These are phyloP conservation scores for Citrus unshiu DNA, from an alignment of 345 rosid genomes.

Conservation along the genomic window DNA sequence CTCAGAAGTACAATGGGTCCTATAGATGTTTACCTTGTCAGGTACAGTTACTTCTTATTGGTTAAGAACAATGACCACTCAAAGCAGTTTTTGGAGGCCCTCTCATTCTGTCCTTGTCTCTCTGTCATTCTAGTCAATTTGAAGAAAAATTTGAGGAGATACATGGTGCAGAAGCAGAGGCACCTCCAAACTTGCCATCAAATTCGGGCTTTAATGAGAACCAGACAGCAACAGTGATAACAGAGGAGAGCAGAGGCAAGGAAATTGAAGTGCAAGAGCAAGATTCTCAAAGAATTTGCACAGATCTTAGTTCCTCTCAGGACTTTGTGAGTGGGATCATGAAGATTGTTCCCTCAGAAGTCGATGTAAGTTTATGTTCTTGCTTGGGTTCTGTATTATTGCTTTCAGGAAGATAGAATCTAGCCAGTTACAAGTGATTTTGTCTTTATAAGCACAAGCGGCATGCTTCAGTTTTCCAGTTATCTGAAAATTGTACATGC, in stretches of 20 bases:
- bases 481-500: background rate
- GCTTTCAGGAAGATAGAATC: conserved; percentile 1
- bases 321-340: conserved; percentile 84
- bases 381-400: background rate
- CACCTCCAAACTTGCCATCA: conserved; percentile 50
- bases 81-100: background rate
- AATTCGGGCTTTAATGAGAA: conserved; percentile 49
- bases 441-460: background rate
- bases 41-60: conserved; percentile 44
- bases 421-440: background rate
- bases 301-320: conserved; percentile 56
- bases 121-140: conserved; percentile 51
- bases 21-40: conserved; percentile 93
- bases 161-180: conserved; percentile 59
- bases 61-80: background rate
- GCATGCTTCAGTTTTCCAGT: background rate
- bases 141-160: conserved; percentile 90
- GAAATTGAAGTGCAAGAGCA: conserved; percentile 47
- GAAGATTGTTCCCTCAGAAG: conserved; percentile 91
- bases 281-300: conserved; percentile 43
- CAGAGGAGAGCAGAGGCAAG: conserved; percentile 48
- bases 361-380: conserved; percentile 61
- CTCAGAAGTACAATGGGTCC: conserved; percentile 98
- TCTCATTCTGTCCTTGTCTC: conserved; percentile 1
- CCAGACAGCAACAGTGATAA: conserved; percentile 23